Conservation (phyloP, 306 rosid genomes). For the Fagus sylvatica region DNA sequence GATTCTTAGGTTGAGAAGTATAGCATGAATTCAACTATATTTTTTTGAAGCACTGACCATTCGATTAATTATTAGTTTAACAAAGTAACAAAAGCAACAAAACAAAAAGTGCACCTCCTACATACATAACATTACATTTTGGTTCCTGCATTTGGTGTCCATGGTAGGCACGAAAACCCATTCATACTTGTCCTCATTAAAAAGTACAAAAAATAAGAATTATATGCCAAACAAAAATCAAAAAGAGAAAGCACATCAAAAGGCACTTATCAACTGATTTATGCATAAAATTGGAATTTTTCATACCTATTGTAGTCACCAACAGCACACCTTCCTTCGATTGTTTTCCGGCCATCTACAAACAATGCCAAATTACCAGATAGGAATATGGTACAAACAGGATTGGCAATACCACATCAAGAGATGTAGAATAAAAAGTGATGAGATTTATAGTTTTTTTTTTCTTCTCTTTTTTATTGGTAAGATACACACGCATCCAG, state of each 20-base stretch:
- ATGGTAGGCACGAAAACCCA: constrained; percentile 5
- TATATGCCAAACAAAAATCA: not conserved
- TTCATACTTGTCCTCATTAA: constrained; percentile 3
- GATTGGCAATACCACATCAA: not conserved
- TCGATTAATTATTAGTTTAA: not conserved
- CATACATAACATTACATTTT: constrained; percentile 5
- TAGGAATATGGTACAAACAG: constrained; percentile 11
- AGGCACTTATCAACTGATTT: not conserved
- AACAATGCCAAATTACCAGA: constrained; percentile 27
- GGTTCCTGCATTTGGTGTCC: not conserved
- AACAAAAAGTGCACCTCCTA: not conserved
- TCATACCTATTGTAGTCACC: constrained; percentile 54
- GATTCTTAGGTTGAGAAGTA: not conserved
- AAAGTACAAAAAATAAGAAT: constrained; percentile 1
- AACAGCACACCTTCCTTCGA: constrained; percentile 72
- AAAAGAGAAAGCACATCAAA: not conserved
- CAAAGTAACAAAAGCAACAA: not conserved
- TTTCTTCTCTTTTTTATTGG: too few relatives aligned
- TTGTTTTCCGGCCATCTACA: constrained; percentile 70
- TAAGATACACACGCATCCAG: too few relatives aligned
- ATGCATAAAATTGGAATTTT: not conserved
- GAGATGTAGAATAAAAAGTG: not conserved
- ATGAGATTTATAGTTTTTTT: not conserved
- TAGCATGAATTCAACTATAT: not conserved
- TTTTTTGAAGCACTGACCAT: not conserved